phyloP scores from a whole-genome alignment of 805 yeast genomes.

The Starmerella gropengiesseri region DNA sequence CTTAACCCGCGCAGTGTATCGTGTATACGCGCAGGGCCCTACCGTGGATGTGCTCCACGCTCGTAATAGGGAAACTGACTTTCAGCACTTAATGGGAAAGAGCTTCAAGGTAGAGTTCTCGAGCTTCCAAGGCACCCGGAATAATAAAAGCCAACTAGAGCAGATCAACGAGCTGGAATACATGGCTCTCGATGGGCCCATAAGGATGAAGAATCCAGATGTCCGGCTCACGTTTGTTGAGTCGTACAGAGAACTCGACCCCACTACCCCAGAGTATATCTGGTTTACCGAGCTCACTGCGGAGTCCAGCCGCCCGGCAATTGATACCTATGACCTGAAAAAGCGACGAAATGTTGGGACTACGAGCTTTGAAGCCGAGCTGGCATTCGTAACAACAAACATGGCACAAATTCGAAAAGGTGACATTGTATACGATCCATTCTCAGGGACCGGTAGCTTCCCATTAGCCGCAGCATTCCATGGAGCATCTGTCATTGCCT shows the following conservation, averaged over 20 bases:
- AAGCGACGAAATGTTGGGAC: conserved; percentile 86
- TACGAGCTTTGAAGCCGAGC: conserved; percentile 91
- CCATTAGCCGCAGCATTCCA: conserved; percentile 75
- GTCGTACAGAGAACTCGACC: conserved; percentile 42
- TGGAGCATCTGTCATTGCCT: conserved; percentile 72
- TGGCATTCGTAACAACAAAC: conserved; percentile 78
- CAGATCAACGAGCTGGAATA: conserved; percentile 64
- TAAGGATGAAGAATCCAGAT: conserved; percentile 67
- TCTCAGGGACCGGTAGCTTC: conserved; percentile 94
- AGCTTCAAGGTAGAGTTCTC: conserved; percentile 70
- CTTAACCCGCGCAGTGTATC: conserved; percentile 65
- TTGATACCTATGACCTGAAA: conserved; percentile 72
- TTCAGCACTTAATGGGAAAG: conserved; percentile 33
- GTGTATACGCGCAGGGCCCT: conserved; percentile 67
- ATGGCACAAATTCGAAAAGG: conserved; percentile 63
- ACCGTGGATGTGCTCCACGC: conserved; percentile 48
- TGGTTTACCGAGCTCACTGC: conserved; percentile 74
- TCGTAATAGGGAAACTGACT: conserved; percentile 32
- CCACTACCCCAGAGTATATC: conserved; percentile 41
- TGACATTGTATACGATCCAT: conserved; percentile 78
- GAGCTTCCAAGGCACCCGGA: conserved; percentile 61
- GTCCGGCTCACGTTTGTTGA: conserved; percentile 63
- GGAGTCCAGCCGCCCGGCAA: conserved; percentile 49
- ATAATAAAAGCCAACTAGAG: conserved; percentile 40
- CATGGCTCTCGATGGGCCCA: conserved; percentile 59